Evolutionary conservation across 2,329 filamentous ascomycete genomes (phyloP), one percentile per base, ranked within the genome.

Genomic region (Pyrenochaeta sp.): DNA sequence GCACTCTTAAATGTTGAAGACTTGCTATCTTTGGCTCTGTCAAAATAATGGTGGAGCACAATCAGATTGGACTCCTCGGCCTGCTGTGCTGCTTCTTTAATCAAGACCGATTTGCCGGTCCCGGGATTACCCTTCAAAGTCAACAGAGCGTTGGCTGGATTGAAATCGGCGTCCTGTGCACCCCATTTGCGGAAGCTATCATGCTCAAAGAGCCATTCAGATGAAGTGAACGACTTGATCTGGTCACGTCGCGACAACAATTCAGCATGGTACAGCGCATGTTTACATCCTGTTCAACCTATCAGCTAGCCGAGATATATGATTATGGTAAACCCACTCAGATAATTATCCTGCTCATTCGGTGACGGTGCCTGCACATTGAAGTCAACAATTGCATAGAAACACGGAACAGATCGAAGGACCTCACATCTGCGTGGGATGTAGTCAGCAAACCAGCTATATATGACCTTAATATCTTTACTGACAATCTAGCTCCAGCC

Each of bases 101-200:
- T 39, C 30, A 49, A 36, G 10, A 49, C 46, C n/a, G 46, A 49
- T 15, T 49, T 49, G 6, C 46, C 46, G 4, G 46, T 49, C n/a
- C 46, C 46, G 15, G 46, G 46, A 49, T 49, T 49, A n/a, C 46
- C 46, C 32, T 49, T 39, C n/a, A 49, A 24, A 3, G 46, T 49
- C 4, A 49, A 36, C 3, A 49, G 32, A 24, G 19, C 6, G 3
- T 27, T 5, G 22, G 46, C 34, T 27, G 24, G n/a, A 15, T 15
- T 13, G 2, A 3, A 4, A 10, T 2, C 3, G 3, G 9, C 24
- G 22, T 25, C 34, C 1, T 2, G 4, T 13, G 13, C 15, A 25
- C 25, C 27, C 46, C 46, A 49, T 8, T 22, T 27, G 8, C 8
- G 32, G 32, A 24, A 49, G 7, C 4, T 5, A 3, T n/a, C 8